A percentile compares a stretch with the other conserved stretches of the same genome.
Evolutionary conservation across 495 filamentous ascomycete genomes (phyloP).

Genomic region (Zalerion maritima): DNA sequence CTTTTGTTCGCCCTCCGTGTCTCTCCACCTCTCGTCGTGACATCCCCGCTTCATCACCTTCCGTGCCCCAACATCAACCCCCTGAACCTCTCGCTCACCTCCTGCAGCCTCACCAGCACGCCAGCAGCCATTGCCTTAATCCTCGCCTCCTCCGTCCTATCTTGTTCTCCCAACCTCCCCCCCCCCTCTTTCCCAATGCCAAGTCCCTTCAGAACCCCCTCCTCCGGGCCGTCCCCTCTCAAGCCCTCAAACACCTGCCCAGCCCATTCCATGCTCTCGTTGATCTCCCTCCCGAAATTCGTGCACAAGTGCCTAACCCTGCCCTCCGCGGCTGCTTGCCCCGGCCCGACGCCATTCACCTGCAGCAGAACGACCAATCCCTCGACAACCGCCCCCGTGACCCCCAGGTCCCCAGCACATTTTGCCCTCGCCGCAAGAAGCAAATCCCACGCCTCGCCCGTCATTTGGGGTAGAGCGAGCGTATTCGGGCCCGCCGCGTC

Average conservation of each 20-base stretch:
- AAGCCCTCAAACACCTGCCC: slow-evolving; percentile 23
- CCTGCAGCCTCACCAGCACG: slow-evolving; percentile 60
- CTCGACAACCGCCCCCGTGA: slow-evolving; percentile 64
- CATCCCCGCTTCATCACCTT: no score
- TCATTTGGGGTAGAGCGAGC: slow-evolving; percentile 49
- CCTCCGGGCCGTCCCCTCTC: slow-evolving; percentile 25
- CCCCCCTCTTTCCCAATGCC: no score
- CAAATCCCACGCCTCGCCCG: slow-evolving; percentile 53
- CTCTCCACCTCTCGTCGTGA: no score
- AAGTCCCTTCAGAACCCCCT: no score
- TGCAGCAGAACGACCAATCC: slow-evolving; percentile 69
- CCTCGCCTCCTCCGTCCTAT: slow-evolving; percentile 43
- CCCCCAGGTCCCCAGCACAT: slow-evolving; percentile 38
- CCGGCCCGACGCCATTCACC: slow-evolving; percentile 45
- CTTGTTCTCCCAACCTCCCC: no score
- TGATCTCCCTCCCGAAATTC: slow-evolving; percentile 36
- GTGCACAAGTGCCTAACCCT: slow-evolving; percentile 62
- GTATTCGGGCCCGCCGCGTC: slow-evolving; percentile 52
- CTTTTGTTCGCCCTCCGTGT: no score
- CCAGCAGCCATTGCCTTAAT: slow-evolving; percentile 65
- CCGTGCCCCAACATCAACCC: slow-evolving; percentile 47
- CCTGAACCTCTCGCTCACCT: slow-evolving; percentile 72
- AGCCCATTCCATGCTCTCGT: slow-evolving; percentile 41
- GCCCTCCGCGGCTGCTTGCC: slow-evolving; percentile 36
- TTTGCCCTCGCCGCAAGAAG: slow-evolving; percentile 32